phyloP scores from a whole-genome alignment of 345 rosid species.

The Arabidopsis suecica region DNA sequence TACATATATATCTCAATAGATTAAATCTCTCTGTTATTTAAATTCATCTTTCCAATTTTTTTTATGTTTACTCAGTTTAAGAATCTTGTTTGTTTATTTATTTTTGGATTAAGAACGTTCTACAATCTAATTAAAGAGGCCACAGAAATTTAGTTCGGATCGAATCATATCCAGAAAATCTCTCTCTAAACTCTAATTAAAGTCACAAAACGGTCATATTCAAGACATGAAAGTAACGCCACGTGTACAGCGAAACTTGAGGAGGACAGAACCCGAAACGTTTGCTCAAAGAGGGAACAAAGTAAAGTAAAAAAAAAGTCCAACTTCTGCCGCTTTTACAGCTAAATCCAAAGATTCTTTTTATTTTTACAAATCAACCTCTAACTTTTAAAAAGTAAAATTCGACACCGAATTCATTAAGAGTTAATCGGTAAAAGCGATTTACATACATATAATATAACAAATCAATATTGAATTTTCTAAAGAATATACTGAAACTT shows the following conservation, averaged over 20 bases:
- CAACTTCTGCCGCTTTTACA: neutral
- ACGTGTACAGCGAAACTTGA: slow-evolving; percentile 27
- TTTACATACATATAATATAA: no score
- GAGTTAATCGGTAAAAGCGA: neutral
- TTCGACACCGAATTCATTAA: neutral
- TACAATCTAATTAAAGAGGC: neutral
- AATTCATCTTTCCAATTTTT: neutral
- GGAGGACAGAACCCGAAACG: slow-evolving; percentile 33
- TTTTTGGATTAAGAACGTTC: slow-evolving; percentile 8
- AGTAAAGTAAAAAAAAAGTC: neutral
- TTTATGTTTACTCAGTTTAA: no score
- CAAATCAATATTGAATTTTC: no score
- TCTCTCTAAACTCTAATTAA: neutral
- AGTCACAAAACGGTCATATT: slow-evolving; percentile 6
- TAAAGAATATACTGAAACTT: neutral
- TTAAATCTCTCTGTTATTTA: neutral
- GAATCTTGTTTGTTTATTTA: neutral
- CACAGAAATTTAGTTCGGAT: neutral
- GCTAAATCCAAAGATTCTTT: neutral
- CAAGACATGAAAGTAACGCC: neutral
- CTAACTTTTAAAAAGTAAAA: slow-evolving; percentile 5
- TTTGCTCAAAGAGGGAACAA: slow-evolving; percentile 39
- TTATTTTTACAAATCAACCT: slow-evolving; percentile 17
- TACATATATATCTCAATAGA: no score
- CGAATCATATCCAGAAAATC: slow-evolving; percentile 10